Percentiles rank a stretch among this genome's conserved stretches.
Evolutionary conservation across 208 protist genomes (phyloP).

Genomic region (Tritrichomonas musculus): DNA sequence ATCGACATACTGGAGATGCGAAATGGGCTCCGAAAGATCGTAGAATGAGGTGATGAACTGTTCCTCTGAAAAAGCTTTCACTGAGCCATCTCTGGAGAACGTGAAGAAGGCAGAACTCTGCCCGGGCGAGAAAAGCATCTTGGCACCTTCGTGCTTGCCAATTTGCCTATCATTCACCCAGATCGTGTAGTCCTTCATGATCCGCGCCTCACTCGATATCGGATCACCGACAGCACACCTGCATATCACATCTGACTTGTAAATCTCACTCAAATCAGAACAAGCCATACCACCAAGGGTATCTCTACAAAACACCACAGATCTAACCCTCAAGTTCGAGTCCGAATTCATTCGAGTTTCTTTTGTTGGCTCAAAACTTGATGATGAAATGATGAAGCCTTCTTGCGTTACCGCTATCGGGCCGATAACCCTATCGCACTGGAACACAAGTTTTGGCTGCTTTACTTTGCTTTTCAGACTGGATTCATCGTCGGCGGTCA

Average conservation of each 20-base stretch:
- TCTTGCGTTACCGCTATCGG: neutral
- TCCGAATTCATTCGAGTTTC: too few species aligned
- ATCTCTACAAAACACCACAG: too few species aligned
- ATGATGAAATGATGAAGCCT: neutral
- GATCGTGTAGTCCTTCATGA: neutral
- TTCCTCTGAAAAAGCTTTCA: neutral
- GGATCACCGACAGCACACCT: neutral
- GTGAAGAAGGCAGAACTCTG: neutral
- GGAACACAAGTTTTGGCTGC: too few species aligned
- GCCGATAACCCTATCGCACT: too few species aligned
- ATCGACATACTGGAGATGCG: neutral
- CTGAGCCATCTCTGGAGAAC: neutral
- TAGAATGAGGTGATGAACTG: neutral
- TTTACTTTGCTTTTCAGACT: too few species aligned
- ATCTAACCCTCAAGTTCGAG: too few species aligned
- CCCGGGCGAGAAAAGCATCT: neutral
- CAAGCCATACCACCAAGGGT: too few species aligned
- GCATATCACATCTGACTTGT: neutral
- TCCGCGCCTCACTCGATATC: neutral
- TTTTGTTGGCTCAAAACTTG: too few species aligned
- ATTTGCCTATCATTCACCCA: neutral
- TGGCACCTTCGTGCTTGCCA: neutral
- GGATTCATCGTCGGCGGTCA: too few species aligned
- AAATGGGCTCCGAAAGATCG: neutral
- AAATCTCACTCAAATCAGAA: neutral